Conservation (phyloP, 73 alveolate genomes). For the Paramecium primaurelia region DNA sequence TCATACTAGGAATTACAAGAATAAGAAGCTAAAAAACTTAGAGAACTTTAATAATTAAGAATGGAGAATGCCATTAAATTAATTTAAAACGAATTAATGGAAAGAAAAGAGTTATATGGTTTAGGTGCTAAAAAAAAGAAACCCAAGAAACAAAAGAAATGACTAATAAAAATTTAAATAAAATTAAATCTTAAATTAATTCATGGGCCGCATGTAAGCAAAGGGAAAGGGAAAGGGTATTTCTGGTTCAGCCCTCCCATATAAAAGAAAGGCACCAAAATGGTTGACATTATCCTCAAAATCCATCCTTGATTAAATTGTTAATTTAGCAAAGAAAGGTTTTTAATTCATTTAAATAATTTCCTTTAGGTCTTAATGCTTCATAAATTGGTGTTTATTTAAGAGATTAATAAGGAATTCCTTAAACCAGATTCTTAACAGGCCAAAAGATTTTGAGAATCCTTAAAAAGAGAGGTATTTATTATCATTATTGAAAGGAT, state of each 20-base stretch:
- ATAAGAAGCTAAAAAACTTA: background rate
- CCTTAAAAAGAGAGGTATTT: conserved; percentile 54
- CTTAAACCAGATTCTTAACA: conserved; percentile 56
- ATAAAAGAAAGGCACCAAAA: conserved; percentile 59
- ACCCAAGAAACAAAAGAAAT: background rate
- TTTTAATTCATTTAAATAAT: background rate
- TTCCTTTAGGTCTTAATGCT: conserved; percentile 42
- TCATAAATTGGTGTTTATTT: conserved; percentile 58
- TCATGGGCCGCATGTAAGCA: conserved; percentile 61
- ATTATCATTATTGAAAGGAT: conserved; percentile 51
- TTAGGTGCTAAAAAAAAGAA: conserved; percentile 45
- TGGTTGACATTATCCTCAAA: conserved; percentile 53
- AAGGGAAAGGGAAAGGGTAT: conserved; percentile 65
- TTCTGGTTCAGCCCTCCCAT: conserved; percentile 61
- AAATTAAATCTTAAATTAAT: conserved; percentile 36
- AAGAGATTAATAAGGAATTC: conserved; percentile 58
- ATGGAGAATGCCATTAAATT: conserved; percentile 40
- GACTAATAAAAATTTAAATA: background rate
- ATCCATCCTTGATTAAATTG: conserved; percentile 46
- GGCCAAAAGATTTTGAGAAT: conserved; percentile 60
- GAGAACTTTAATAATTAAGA: background rate
- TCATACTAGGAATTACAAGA: conserved; percentile 8
- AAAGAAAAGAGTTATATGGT: conserved; percentile 32
- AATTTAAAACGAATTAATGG: conserved; percentile 8
- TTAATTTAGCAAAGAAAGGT: conserved; percentile 61